A percentile compares a stretch with the other conserved stretches of the same genome.
These are phyloP conservation scores for Paecilomyces sp. DNA, from an alignment of 2,329 filamentous ascomycete genomes.

Conservation along the genomic window DNA sequence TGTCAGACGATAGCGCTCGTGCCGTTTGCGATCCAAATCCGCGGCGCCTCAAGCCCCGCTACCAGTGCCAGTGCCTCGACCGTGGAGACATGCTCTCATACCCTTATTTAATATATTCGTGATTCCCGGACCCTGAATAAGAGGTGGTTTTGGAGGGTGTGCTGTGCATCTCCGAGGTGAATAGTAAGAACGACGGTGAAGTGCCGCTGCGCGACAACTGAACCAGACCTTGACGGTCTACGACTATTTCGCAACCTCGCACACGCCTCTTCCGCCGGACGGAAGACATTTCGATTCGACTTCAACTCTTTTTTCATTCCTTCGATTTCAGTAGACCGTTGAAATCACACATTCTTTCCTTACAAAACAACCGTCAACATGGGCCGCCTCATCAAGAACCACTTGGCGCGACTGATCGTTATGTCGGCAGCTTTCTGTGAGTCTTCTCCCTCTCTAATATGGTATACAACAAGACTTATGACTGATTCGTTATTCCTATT, in stretches of 20 bases:
- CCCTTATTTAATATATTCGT: background rate
- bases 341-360: background rate
- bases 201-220: conserved; percentile 7
- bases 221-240: background rate
- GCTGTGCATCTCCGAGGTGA: background rate
- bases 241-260: background rate
- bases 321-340: background rate
- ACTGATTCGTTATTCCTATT: conserved; percentile 6
- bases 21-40: background rate
- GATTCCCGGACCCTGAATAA: background rate
- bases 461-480: conserved; percentile 1
- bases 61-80: background rate
- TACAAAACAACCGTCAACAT: conserved; percentile 43
- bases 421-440: conserved; percentile 74
- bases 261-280: conserved; percentile 18
- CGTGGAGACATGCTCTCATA: background rate
- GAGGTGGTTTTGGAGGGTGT: background rate
- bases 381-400: conserved; percentile 99
- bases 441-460: conserved; percentile 16
- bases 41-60: background rate
- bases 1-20: background rate
- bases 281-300: conserved; percentile 8
- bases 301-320: conserved; percentile 1
- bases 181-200: conserved; percentile 2
- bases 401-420: conserved; percentile 93